Conservation (phyloP, 129 eudicot genomes). For the Logfia minima region DNA sequence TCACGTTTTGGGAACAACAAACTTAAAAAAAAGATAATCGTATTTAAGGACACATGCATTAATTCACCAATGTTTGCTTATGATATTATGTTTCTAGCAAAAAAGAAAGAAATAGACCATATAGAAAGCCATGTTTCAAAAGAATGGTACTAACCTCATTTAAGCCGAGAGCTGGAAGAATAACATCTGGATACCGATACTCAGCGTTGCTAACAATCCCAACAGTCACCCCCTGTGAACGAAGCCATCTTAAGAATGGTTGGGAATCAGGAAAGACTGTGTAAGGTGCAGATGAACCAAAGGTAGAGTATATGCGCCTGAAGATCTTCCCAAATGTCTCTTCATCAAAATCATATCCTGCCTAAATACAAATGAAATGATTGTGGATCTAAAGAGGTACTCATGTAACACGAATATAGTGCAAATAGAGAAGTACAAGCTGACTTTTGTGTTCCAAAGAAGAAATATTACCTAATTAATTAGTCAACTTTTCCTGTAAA, state of each 20-base stretch:
- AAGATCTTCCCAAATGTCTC: slow-evolving; percentile 93
- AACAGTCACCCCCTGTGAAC: slow-evolving; percentile 66
- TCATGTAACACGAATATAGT: slow-evolving; percentile 9
- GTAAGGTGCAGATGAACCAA: slow-evolving; percentile 97
- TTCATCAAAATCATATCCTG: slow-evolving; percentile 94
- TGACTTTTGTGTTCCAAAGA: background rate
- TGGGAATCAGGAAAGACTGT: slow-evolving; percentile 74
- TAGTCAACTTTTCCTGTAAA: background rate
- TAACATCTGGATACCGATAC: slow-evolving; percentile 89
- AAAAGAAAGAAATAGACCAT: background rate
- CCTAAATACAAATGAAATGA: slow-evolving; percentile 45
- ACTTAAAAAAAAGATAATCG: background rate
- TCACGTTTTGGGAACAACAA: too few species aligned
- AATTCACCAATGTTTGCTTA: background rate
- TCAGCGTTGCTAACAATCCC: slow-evolving; percentile 97
- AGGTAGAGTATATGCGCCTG: slow-evolving; percentile 80
- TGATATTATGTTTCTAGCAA: background rate
- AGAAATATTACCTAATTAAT: background rate
- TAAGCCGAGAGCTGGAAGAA: slow-evolving; percentile 96
- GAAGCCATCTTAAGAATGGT: slow-evolving; percentile 91
- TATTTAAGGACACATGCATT: background rate
- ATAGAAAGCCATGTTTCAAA: background rate
- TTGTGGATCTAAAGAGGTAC: slow-evolving; percentile 12
- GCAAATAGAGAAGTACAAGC: background rate
- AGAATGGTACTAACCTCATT: slow-evolving; percentile 52